Base-by-base conservation (phyloP, 164 flowering plant genomes). In the Pachysandra terminalis region DNA sequence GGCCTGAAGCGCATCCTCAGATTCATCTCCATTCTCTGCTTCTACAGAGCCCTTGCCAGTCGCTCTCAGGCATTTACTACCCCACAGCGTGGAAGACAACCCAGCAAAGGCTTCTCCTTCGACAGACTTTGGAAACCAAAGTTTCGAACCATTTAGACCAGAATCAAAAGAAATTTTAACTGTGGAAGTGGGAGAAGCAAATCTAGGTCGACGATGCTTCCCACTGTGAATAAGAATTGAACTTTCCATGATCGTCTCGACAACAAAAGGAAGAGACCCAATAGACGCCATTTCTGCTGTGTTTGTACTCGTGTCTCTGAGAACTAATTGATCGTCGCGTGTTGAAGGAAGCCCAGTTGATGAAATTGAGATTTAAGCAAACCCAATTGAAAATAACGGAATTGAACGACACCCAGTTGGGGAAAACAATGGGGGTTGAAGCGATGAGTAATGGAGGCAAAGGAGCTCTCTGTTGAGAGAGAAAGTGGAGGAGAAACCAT, bases 1-100 rank as follows among this genome's bases (percentile, higher is more conserved):
- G 49, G 83, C 91, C 68, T 87, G 84, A 66, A 91, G 73, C 3
- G 79, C 73, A 69, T 88, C 93, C 27, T 82, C 88, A 7, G 80
- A 8, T 54, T 78, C 82, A 49, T 78, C 83, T 16, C 51, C 71
- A 60, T 74, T 70, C 55, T 71, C 86, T 17, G 66, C 83, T 58
- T 75, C 81, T 19, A 35, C 73, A 24, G 75, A 75, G 24, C 66
- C 75, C 26, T 53, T 60, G 3, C 69, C 69, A 19, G 62, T 68
- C 15, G 80, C 90, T 70, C 73, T 76, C 52, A 69, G n/a, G n/a
- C n/a, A n/a, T n/a, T n/a, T n/a, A n/a, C n/a, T n/a, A n/a, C n/a
- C n/a, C n/a, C n/a, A n/a, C n/a, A n/a, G n/a, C n/a, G 75, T 67
- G 19, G 62, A 60, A 32, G 76, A 65, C 15, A 69, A 60, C 70